Evolutionary conservation across 1,139 yeast genomes (phyloP).

Genomic region (Diutina sp.): DNA sequence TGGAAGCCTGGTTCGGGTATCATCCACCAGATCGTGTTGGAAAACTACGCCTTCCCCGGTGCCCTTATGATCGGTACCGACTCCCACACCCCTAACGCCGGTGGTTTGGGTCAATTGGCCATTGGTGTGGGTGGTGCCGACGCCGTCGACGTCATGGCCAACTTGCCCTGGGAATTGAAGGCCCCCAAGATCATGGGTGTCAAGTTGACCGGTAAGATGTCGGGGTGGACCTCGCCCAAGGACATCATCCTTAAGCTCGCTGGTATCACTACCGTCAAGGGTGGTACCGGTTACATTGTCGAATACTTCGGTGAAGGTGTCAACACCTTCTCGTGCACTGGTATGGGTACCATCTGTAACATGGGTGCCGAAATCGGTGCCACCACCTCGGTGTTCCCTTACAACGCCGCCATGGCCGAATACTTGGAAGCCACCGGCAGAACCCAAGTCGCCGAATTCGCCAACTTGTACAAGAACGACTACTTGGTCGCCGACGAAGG

Average conservation of each 20-base stretch:
- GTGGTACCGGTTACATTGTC: conserved; percentile 97
- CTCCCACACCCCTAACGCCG: conserved; percentile 98
- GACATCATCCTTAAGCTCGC: conserved; percentile 93
- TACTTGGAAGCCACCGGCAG: conserved; percentile 87
- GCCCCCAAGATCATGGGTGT: conserved; percentile 98
- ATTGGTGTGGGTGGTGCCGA: conserved; percentile 99
- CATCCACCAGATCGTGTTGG: conserved; percentile 94
- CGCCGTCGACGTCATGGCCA: conserved; percentile 96
- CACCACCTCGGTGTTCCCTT: conserved; percentile 97
- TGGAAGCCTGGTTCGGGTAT: conserved; percentile 99
- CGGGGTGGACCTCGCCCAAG: conserved; percentile 98
- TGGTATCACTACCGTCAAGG: conserved; percentile 95
- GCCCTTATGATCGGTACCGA: conserved; percentile 95
- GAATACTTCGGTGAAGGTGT: conserved; percentile 98
- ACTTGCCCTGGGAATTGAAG: conserved; percentile 94
- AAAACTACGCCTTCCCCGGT: conserved; percentile 98
- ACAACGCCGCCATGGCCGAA: conserved; percentile 79
- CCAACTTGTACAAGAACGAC: conserved; percentile 60
- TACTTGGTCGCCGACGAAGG: conserved; percentile 87
- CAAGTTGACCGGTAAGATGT: conserved; percentile 87
- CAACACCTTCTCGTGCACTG: conserved; percentile 91
- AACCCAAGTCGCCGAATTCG: conserved; percentile 71
- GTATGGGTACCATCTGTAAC: conserved; percentile 99
- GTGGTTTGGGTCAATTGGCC: conserved; percentile 98
- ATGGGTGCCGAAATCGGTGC: conserved; percentile 99